These are phyloP conservation scores for Fusarium austroafricanum DNA, from an alignment of 2,329 filamentous ascomycete species.

Conservation along the genomic window DNA sequence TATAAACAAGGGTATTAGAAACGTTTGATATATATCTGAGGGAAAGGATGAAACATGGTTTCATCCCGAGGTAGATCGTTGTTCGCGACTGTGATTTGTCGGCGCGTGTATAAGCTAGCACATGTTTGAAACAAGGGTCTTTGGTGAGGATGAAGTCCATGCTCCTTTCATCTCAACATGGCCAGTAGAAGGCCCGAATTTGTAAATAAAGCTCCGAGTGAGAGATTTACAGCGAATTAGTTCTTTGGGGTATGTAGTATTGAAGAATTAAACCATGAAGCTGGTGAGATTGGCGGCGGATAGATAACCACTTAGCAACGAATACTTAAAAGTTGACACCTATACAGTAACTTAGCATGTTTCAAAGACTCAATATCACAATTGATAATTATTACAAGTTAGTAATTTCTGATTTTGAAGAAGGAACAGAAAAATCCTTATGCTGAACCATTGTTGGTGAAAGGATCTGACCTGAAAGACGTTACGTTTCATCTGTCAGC, in stretches of 20 bases:
- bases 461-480: slow-evolving; percentile 21
- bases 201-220: background rate
- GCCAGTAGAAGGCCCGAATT: slow-evolving; percentile 30
- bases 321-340: fast-evolving
- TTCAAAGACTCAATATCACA: background rate
- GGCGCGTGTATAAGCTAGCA: slow-evolving; percentile 1
- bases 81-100: slow-evolving; percentile 16
- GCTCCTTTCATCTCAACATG: slow-evolving; percentile 36
- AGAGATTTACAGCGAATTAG: background rate
- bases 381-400: too few relatives aligned
- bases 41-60: slow-evolving; percentile 34
- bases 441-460: background rate
- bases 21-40: slow-evolving; percentile 35
- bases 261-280: background rate
- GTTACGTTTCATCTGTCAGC: slow-evolving; percentile 17
- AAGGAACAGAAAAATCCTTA: slow-evolving; percentile 5
- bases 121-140: slow-evolving; percentile 28
- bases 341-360: slow-evolving; percentile 1
- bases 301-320: background rate
- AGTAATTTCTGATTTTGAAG: background rate
- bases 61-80: slow-evolving; percentile 3
- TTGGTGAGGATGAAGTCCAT: slow-evolving; percentile 10
- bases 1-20: slow-evolving; percentile 13
- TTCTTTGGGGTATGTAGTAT: background rate
- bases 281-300: background rate